Evolutionary conservation across 768 basidiomycete genomes (phyloP).

Genomic region (Leccinum arenicola): DNA sequence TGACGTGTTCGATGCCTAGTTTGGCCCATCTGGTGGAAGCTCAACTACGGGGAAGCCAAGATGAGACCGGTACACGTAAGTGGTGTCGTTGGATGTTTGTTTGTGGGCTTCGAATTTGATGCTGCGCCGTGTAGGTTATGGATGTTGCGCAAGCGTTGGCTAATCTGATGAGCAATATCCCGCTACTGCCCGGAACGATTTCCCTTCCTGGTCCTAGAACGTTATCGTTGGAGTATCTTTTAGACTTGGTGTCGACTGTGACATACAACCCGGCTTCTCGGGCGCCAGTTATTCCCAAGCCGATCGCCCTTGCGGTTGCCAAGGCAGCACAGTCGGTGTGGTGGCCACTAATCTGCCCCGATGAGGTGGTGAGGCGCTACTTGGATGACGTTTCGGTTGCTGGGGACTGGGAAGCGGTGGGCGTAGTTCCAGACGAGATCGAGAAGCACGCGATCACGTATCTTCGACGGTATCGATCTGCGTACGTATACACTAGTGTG

Average conservation of each 20-base stretch:
- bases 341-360: conserved; percentile 92
- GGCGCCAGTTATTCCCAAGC: conserved; percentile 76
- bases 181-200: conserved; percentile 64
- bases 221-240: conserved; percentile 76
- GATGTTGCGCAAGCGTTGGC: conserved; percentile 91
- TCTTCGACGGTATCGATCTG: conserved; percentile 83
- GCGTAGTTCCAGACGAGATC: conserved; percentile 78
- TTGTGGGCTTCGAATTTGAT: conserved; percentile 14
- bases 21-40: conserved; percentile 91
- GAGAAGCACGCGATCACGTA: conserved; percentile 89
- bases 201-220: conserved; percentile 88
- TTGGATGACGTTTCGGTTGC: conserved; percentile 73
- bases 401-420: conserved; percentile 83
- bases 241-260: conserved; percentile 74
- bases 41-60: conserved; percentile 85
- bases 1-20: conserved; percentile 33
- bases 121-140: conserved; percentile 55
- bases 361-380: conserved; percentile 86
- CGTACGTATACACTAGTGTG: conserved; percentile 54
- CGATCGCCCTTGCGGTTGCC: conserved; percentile 61
- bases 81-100: conserved; percentile 24
- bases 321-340: conserved; percentile 63
- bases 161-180: conserved; percentile 60
- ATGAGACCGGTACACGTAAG: conserved; percentile 90
- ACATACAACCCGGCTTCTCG: conserved; percentile 73